Conservation (phyloP, 2,329 filamentous ascomycete genomes). For the Aureobasidium sp. region DNA sequence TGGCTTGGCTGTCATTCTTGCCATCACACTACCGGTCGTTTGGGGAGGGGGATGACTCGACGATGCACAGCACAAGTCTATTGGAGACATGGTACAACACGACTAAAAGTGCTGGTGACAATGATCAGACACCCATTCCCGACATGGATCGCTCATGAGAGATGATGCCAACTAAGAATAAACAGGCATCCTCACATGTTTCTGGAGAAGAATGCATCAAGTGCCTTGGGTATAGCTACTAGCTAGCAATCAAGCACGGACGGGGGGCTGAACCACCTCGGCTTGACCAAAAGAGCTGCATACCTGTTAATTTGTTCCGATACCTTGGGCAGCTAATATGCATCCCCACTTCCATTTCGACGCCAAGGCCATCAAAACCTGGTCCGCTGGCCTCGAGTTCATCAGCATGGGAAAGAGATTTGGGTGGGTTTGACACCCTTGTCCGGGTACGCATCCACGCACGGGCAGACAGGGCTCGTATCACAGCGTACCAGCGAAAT, state of each 20-base stretch:
- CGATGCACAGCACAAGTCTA: conserved; percentile 5
- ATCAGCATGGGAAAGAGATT: conserved; percentile 7
- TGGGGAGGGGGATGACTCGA: conserved; percentile 13
- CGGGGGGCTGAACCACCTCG: conserved; percentile 9
- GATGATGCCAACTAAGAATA: neutral
- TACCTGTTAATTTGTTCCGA: conserved; percentile 10
- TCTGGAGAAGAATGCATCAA: neutral
- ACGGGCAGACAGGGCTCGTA: conserved; percentile 10
- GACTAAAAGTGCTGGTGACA: conserved; percentile 4
- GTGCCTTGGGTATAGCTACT: neutral
- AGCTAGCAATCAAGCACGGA: conserved; percentile 4
- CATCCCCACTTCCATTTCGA: conserved; percentile 9
- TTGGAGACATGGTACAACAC: conserved; percentile 12
- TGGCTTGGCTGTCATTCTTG: neutral
- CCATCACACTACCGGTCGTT: conserved; percentile 11
- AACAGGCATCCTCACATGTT: neutral
- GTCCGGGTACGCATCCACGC: conserved; percentile 7
- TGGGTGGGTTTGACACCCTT: conserved; percentile 9
- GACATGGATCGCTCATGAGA: neutral
- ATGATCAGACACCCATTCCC: neutral
- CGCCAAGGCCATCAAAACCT: conserved; percentile 10
- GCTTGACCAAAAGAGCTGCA: conserved; percentile 13
- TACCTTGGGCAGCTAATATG: conserved; percentile 8
- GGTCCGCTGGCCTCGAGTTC: conserved; percentile 10
- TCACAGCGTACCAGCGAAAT: conserved; percentile 10